Evolutionary conservation across 495 filamentous ascomycete genomes (phyloP).

Genomic region (Jackrogersella multiformis): DNA sequence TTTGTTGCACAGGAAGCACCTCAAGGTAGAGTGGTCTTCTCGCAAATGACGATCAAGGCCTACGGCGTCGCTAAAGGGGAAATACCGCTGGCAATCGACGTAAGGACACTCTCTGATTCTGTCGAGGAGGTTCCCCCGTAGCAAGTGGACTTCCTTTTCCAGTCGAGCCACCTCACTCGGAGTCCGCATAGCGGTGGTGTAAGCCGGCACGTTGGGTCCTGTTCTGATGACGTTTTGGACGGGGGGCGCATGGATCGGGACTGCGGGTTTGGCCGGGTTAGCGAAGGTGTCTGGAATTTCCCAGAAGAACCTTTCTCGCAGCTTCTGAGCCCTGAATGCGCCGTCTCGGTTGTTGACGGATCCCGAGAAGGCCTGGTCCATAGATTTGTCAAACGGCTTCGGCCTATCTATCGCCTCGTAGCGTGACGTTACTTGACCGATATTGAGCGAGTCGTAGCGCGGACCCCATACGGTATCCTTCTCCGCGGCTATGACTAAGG

Average conservation of each 20-base stretch:
- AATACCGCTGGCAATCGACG: conserved; percentile 41
- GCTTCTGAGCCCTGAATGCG: background rate
- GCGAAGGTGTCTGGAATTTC: conserved; percentile 32
- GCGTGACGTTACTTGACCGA: background rate
- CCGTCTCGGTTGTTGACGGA: conserved; percentile 14
- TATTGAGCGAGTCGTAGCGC: conserved; percentile 7
- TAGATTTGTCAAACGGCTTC: background rate
- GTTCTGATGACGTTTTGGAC: conserved; percentile 49
- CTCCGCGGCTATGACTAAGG: conserved; percentile 11
- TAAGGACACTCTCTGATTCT: conserved; percentile 50
- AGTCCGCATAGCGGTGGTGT: conserved; percentile 51
- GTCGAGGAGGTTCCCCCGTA: conserved; percentile 48
- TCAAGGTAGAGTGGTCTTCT: conserved; percentile 37
- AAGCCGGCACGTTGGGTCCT: conserved; percentile 44
- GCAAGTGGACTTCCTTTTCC: conserved; percentile 44
- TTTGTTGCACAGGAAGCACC: conserved; percentile 42
- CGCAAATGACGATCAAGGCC: conserved; percentile 37
- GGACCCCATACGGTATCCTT: conserved; percentile 20
- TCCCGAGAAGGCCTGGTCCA: conserved; percentile 9
- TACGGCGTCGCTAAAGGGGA: conserved; percentile 32
- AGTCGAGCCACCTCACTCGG: conserved; percentile 50
- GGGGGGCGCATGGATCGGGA: conserved; percentile 49
- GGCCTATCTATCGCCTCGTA: background rate
- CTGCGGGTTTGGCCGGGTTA: conserved; percentile 43
- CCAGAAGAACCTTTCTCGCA: conserved; percentile 36